Percentiles rank a stretch among this genome's conserved stretches.
Conservation (phyloP, 2,329 filamentous ascomycete genomes). For the Exophiala oligosperma region DNA sequence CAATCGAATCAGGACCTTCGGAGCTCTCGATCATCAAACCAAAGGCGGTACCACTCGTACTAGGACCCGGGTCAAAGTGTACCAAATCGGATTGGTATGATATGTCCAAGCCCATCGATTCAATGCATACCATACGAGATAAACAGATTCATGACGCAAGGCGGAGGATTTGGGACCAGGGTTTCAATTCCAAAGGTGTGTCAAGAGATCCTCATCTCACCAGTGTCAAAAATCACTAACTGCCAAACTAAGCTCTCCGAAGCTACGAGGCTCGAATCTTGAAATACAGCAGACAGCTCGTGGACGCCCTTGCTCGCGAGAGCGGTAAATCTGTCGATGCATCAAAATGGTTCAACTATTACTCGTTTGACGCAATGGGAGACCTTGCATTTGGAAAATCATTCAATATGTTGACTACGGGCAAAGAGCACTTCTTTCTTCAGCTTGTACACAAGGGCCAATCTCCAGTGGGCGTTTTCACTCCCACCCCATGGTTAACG, state of each 20-base stretch:
- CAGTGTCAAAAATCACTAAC: constrained; percentile 27
- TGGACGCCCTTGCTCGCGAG: constrained; percentile 21
- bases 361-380: constrained; percentile 37
- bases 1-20: constrained; percentile 9
- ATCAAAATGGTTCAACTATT: constrained; percentile 37
- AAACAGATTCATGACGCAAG: constrained; percentile 39
- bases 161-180: constrained; percentile 42
- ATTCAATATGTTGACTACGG: constrained; percentile 34
- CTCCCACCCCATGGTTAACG: constrained; percentile 22
- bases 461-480: constrained; percentile 18
- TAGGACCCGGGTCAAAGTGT: constrained; percentile 39
- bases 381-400: constrained; percentile 37
- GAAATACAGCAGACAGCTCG: constrained; percentile 25
- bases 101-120: constrained; percentile 33
- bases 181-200: constrained; percentile 25
- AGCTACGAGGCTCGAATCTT: constrained; percentile 40
- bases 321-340: constrained; percentile 35
- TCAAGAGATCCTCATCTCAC: background rate
- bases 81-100: constrained; percentile 45
- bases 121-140: constrained; percentile 43
- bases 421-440: constrained; percentile 30
- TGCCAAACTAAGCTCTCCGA: constrained; percentile 36
- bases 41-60: constrained; percentile 38
- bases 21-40: constrained; percentile 17
- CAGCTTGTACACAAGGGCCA: constrained; percentile 22